Evolutionary conservation across 192 early-diverging fungal genomes (phyloP).

Genomic region (Fimicolochytrium jonesii): DNA sequence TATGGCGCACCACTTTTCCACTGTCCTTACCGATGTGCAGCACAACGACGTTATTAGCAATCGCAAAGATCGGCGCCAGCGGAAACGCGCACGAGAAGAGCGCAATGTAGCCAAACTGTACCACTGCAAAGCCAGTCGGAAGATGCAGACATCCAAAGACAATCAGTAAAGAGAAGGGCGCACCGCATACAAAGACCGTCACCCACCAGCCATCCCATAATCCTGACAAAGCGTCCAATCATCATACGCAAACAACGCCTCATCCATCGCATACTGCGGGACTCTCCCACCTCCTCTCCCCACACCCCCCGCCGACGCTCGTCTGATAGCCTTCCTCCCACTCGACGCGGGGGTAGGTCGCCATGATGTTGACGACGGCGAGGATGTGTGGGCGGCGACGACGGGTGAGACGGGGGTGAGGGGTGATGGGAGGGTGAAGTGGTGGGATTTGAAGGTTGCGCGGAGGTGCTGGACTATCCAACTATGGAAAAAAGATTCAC

Average conservation of each 20-base stretch:
- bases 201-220: constrained; percentile 2
- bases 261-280: constrained; percentile 4
- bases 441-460: neutral
- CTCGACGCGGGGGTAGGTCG: no score
- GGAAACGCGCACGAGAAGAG: constrained; percentile 67
- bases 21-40: constrained; percentile 55
- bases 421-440: neutral
- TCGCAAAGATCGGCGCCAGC: constrained; percentile 62
- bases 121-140: constrained; percentile 39
- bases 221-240: constrained; percentile 2
- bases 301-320: no score
- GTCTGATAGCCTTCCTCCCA: no score
- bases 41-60: constrained; percentile 56
- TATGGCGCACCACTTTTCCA: no score
- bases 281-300: no score
- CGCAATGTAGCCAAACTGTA: constrained; percentile 68
- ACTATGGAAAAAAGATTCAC: neutral
- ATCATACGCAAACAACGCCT: constrained; percentile 5
- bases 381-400: neutral
- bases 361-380: no score
- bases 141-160: neutral
- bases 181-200: no score
- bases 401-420: neutral
- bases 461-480: constrained; percentile 6
- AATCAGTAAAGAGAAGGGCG: neutral